phyloP scores from a whole-genome alignment of 2,329 filamentous ascomycete genomes.

The Scedosporium dehoogii region DNA sequence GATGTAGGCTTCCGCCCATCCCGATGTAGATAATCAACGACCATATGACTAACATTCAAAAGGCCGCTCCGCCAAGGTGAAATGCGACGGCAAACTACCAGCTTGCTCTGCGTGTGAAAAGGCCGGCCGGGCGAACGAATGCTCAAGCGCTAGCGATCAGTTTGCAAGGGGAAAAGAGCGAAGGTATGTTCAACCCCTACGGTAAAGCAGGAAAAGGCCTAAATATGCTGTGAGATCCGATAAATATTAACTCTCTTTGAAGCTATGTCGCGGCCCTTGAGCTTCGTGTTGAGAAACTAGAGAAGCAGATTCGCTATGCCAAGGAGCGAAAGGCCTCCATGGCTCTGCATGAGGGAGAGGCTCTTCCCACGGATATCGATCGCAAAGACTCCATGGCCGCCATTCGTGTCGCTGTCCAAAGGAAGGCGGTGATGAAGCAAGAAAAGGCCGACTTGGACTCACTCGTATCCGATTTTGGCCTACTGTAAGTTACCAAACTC shows the following conservation, averaged over 20 bases:
- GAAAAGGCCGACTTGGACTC: slow-evolving; percentile 87
- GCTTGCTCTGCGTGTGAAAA: slow-evolving; percentile 94
- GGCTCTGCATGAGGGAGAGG: slow-evolving; percentile 51
- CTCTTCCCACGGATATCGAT: slow-evolving; percentile 30
- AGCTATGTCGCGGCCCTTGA: slow-evolving; percentile 95
- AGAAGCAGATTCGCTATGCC: slow-evolving; percentile 64
- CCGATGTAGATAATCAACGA: neutral
- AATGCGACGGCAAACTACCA: slow-evolving; percentile 93
- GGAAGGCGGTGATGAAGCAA: slow-evolving; percentile 51
- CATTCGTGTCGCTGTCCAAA: slow-evolving; percentile 53
- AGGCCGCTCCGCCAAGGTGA: slow-evolving; percentile 86
- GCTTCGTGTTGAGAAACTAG: slow-evolving; percentile 77
- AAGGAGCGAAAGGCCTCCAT: slow-evolving; percentile 62
- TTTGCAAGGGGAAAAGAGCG: slow-evolving; percentile 92
- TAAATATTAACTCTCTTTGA: neutral
- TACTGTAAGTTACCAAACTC: slow-evolving; percentile 48
- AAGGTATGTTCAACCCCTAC: slow-evolving; percentile 41
- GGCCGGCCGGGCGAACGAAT: slow-evolving; percentile 75
- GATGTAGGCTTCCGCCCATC: slow-evolving; percentile 41
- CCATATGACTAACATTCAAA: neutral
- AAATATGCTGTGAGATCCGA: neutral
- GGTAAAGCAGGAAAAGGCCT: neutral
- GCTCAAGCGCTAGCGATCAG: slow-evolving; percentile 89
- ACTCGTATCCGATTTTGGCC: slow-evolving; percentile 87
- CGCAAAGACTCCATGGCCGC: slow-evolving; percentile 54